Evolutionary conservation across 371 early-diverging fungal species (phyloP), one percentile per base, ranked within the genome.

Genomic region (Mortierella polycephala): DNA sequence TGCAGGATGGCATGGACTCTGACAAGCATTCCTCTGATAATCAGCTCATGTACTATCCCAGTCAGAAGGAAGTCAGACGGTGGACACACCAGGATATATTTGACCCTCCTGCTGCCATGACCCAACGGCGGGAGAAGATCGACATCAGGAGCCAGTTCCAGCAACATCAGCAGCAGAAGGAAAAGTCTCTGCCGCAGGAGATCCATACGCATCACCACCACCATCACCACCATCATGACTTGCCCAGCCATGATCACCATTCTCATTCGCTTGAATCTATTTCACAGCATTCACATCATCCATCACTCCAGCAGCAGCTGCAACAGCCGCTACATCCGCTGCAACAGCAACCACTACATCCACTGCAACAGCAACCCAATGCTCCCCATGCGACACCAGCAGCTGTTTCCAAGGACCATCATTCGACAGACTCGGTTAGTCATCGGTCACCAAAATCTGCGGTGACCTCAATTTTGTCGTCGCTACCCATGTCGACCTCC

Each of bases 141-240:
- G 71, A 65, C 39, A 71, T 71, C 58, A 60, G 71, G 12, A 61
- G 65, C 8, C 71, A 71, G 53, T 71, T 65, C 60, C 71, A 64
- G 12, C 54, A 40, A 37, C 60, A 42, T 12, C 45, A 18, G 58
- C 44, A 37, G 8, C 23, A 57, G 18, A 39, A 57, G 2, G 5
- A 44, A 9, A 58, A 51, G 53, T 8, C 8, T 14, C 20, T n/a
- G 50, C 16, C 11, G 50, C 16, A 14, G 16, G 0, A 8, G 11
- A n/a, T 20, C 13, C 61, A 54, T 18, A 64, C 57, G 20, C 49
- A 69, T 13, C 67, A 67, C 9, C 60, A 60, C 5, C 68, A 64
- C 37, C 56, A 63, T 23, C 62, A 66, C 20, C 66, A 66, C 21
- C 67, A 59, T 39, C 53, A 67, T n/a, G 42, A 53, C 18, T 49